These are phyloP conservation scores for Pecoramyces ruminantium DNA, from an alignment of 192 early-diverging fungal genomes.

Conservation along the genomic window DNA sequence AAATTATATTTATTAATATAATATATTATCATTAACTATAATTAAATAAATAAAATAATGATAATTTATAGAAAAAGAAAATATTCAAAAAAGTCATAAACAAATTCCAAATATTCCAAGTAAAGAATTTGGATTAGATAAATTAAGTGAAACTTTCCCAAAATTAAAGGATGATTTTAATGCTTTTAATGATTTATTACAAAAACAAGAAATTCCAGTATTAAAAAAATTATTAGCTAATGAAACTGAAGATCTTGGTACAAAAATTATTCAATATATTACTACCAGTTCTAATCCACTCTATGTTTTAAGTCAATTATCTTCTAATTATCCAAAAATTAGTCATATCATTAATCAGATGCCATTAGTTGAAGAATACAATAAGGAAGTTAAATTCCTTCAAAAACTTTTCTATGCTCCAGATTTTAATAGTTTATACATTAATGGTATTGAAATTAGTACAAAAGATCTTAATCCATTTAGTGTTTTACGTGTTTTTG, in stretches of 20 bases:
- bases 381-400: slow-evolving; percentile 14
- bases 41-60: too few relatives aligned
- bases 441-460: slow-evolving; percentile 49
- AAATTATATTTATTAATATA: too few relatives aligned
- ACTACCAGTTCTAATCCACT: slow-evolving; percentile 41
- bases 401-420: slow-evolving; percentile 2
- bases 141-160: not conserved
- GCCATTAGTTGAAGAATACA: slow-evolving; percentile 23
- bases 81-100: not conserved
- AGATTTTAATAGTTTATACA: slow-evolving; percentile 21
- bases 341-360: slow-evolving; percentile 51
- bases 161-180: not conserved
- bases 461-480: slow-evolving; percentile 43
- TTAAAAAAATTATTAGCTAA: slow-evolving; percentile 3
- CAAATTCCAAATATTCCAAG: not conserved
- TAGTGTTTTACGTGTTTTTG: slow-evolving; percentile 11
- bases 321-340: slow-evolving; percentile 80
- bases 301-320: slow-evolving; percentile 36
- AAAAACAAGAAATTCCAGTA: not conserved
- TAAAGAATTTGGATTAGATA: not conserved
- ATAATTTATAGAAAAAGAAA: not conserved
- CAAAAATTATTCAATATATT: slow-evolving; percentile 61
- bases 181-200: not conserved
- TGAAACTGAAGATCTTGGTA: slow-evolving; percentile 25
- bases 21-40: too few relatives aligned